Evolutionary conservation across 306 rosid species (phyloP).

Genomic region (Comarum palustre): DNA sequence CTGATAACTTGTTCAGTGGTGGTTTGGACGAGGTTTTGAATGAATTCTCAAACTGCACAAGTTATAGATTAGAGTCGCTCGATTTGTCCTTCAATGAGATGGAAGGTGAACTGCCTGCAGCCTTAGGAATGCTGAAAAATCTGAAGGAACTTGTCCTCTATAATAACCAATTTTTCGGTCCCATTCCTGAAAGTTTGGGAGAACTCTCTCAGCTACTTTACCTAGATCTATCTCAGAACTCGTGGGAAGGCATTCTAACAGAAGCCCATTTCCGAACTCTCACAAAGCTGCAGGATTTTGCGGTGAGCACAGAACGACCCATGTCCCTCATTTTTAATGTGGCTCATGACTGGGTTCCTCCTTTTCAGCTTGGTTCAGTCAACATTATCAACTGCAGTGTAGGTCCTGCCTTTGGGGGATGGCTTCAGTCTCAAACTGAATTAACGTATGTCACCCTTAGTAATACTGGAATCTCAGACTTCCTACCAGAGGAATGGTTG

Average conservation of each 20-base stretch:
- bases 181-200: conserved; percentile 8
- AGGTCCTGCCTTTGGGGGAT: not conserved
- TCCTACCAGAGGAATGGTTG: not conserved
- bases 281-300: not conserved
- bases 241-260: not conserved
- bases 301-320: not conserved
- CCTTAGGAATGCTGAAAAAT: not conserved
- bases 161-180: not conserved
- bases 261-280: conserved; percentile 15
- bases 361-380: not conserved
- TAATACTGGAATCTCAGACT: not conserved
- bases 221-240: not conserved
- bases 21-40: not conserved
- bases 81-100: not conserved
- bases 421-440: conserved; percentile 1
- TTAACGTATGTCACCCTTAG: rapidly evolving
- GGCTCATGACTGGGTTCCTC: conserved; percentile 1
- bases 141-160: not conserved
- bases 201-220: not conserved
- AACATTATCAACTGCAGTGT: not conserved
- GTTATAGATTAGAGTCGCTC: not conserved
- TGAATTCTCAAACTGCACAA: not conserved
- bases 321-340: not conserved
- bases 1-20: not conserved
- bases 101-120: not conserved